Percentiles rank a stretch among this genome's conserved stretches.
Evolutionary conservation across 2,329 filamentous ascomycete species (phyloP).

Genomic region (Thermomyces lanuginosus): DNA sequence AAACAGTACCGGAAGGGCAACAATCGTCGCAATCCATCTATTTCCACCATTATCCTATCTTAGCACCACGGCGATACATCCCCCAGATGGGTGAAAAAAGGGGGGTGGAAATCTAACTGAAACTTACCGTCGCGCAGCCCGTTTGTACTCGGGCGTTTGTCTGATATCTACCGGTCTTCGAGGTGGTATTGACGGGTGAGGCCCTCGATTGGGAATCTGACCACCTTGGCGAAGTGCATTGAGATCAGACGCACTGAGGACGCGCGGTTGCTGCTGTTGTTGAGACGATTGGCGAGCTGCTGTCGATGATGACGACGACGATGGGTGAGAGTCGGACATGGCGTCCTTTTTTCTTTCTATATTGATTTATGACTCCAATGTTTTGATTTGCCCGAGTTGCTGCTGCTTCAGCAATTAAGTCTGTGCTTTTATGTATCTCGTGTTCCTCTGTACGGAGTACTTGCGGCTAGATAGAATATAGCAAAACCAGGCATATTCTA

Average conservation of each 20-base stretch:
- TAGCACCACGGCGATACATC: not conserved
- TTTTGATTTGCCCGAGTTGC: no score
- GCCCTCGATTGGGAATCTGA: not conserved
- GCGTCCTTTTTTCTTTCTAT: not conserved
- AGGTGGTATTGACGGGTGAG: slow-evolving; percentile 3
- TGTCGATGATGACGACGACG: not conserved
- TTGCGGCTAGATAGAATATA: no score
- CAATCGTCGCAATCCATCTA: slow-evolving; percentile 14
- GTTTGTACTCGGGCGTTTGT: slow-evolving; percentile 26
- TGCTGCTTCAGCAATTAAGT: no score
- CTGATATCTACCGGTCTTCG: slow-evolving; percentile 17
- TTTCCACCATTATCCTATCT: not conserved
- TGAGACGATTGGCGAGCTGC: not conserved
- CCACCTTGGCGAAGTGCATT: no score
- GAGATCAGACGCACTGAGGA: no score
- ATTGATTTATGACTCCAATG: no score
- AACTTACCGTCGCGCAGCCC: slow-evolving; percentile 21
- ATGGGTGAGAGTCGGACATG: not conserved
- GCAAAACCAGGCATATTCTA: no score
- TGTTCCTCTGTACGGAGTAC: no score
- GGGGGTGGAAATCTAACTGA: not conserved
- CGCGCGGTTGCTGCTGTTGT: not conserved
- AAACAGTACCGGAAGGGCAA: slow-evolving; percentile 13
- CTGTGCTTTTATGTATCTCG: no score
- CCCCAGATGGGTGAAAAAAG: not conserved